These are phyloP conservation scores for Fusarium xylarioides DNA, from an alignment of 2,329 filamentous ascomycete genomes.

Conservation along the genomic window DNA sequence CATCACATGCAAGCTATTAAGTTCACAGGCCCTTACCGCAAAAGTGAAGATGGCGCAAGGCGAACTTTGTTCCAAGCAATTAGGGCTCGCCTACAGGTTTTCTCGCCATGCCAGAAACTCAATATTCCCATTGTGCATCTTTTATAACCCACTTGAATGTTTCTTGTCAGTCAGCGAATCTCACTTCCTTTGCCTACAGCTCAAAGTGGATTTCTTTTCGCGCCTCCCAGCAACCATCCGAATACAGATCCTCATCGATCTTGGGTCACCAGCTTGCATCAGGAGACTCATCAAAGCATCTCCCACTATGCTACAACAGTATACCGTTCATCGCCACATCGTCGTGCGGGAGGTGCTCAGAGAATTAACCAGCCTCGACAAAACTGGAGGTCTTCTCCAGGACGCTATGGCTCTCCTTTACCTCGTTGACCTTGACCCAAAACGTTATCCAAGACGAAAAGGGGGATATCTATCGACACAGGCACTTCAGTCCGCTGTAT, in stretches of 20 bases:
- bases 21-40: neutral
- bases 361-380: neutral
- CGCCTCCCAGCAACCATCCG: neutral
- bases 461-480: rapidly evolving
- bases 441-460: no score
- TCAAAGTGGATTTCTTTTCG: neutral
- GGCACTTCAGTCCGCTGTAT: neutral
- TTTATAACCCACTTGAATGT: rapidly evolving
- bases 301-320: slow-evolving; percentile 1
- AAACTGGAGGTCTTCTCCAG: neutral
- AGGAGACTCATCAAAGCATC: neutral
- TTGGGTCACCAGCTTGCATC: slow-evolving; percentile 1
- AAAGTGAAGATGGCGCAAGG: neutral
- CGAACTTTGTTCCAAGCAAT: neutral
- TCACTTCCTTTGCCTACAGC: rapidly evolving
- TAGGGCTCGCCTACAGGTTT: neutral
- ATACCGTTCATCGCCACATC: neutral
- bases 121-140: no score
- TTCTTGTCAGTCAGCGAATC: no score
- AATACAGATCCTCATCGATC: neutral
- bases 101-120: no score
- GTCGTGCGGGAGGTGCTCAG: neutral
- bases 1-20: neutral
- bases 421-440: neutral
- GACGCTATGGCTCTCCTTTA: neutral